phyloP scores from a whole-genome alignment of 345 rosid genomes.

The Geranium rotundifolium region DNA sequence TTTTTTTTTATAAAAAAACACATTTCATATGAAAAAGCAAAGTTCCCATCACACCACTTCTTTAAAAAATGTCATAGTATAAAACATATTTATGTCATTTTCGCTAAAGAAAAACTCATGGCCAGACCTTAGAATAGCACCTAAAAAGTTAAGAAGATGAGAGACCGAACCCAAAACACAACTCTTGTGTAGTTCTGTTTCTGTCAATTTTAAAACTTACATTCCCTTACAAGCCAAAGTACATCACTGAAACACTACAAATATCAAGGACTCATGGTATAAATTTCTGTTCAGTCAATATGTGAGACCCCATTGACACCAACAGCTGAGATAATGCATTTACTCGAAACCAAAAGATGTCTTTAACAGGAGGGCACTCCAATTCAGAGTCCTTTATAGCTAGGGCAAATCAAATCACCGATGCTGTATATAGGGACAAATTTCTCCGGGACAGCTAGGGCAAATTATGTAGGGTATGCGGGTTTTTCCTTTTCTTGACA shows the following conservation, averaged over 20 bases:
- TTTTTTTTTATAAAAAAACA: no score
- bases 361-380: not conserved
- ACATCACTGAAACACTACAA: not conserved
- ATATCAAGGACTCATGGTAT: not conserved
- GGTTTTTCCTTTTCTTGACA: not conserved
- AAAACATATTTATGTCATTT: no score
- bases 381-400: not conserved
- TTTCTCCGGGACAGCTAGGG: no score
- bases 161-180: slow-evolving; percentile 11
- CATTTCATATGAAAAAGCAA: not conserved
- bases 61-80: no score
- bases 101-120: slow-evolving; percentile 11
- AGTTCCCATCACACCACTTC: no score
- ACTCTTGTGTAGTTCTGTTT: not conserved
- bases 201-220: not conserved
- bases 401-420: no score
- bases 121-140: slow-evolving; percentile 53
- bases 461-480: not conserved
- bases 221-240: not conserved
- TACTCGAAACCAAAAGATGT: not conserved
- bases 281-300: not conserved
- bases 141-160: slow-evolving; percentile 43
- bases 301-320: not conserved
- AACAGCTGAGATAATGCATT: not conserved
- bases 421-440: not conserved